These are phyloP conservation scores for Terfezia claveryi DNA, from an alignment of 495 filamentous ascomycete species.

Conservation along the genomic window DNA sequence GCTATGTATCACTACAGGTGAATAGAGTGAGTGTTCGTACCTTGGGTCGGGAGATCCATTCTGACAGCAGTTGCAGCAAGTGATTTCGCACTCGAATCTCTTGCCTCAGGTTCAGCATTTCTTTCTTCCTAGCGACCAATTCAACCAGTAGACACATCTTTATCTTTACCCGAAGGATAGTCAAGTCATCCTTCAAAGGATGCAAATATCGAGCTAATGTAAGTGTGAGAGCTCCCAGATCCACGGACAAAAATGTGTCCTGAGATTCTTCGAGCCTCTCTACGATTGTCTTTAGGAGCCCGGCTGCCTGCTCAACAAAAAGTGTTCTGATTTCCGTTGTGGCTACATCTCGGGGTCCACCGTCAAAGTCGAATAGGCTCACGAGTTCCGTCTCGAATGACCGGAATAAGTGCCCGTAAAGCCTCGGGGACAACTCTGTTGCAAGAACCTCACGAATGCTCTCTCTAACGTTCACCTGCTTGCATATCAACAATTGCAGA, in stretches of 20 bases:
- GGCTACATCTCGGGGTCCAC: constrained; percentile 4
- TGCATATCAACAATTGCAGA: constrained; percentile 37
- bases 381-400: constrained; percentile 38
- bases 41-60: constrained; percentile 38
- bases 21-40: constrained; percentile 18
- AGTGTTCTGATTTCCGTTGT: constrained; percentile 34
- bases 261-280: constrained; percentile 36
- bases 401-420: constrained; percentile 38
- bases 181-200: constrained; percentile 25
- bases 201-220: constrained; percentile 41
- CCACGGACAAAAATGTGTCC: constrained; percentile 35
- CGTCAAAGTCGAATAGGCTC: constrained; percentile 30
- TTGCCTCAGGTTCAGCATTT: constrained; percentile 41
- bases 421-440: constrained; percentile 33
- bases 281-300: constrained; percentile 37
- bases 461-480: constrained; percentile 38
- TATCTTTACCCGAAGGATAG: constrained; percentile 37
- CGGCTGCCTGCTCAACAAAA: constrained; percentile 42
- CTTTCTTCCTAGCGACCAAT: constrained; percentile 39
- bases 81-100: constrained; percentile 43
- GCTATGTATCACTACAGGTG: constrained; percentile 2
- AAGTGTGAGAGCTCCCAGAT: constrained; percentile 35
- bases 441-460: constrained; percentile 40
- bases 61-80: constrained; percentile 38
- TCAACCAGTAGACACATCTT: constrained; percentile 43